Base-by-base conservation (phyloP, 306 rosid species). In the Vicia faba region DNA sequence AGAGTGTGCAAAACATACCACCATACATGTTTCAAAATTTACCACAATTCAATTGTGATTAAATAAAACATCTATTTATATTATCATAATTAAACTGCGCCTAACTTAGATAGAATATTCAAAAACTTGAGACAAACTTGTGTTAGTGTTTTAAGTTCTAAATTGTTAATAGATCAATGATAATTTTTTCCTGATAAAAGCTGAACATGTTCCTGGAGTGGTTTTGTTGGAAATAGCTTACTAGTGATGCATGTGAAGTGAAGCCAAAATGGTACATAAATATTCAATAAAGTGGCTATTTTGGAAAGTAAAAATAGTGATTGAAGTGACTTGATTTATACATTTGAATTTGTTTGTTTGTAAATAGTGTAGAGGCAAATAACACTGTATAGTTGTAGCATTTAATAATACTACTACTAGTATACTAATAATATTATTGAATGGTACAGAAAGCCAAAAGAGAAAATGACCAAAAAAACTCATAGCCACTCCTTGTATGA, bases 401-500 rank as follows among this genome's bases (percentile, higher is more conserved):
- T 31, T 63, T 18, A 72, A 81, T 73, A 44, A 49, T 63, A 74
- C 20, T 29, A 73, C 51, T 63, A 19, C 9, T 61, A 39, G 23
- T 11, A 6, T 8, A 14, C 15, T 3, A 11, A 36, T 9, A 74
- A 8, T 53, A 79, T 65, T 70, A 78, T 68, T 67, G 62, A 65
- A 18, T 55, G 56, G 48, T 56, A 59, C 64, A 76, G 64, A 69
- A 57, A 69, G 58, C 8, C 56, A 68, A 53, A 70, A 18, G 67
- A 18, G 70, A 16, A 76, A 75, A 51, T 66, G 80, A 70, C 51
- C 66, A 70, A 66, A 78, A 67, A 67, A 63, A 48, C 43, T 60
- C 36, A 48, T 63, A 66, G 56, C 61, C 71, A 38, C 68, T 49
- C 64, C 69, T 59, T 70, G 66, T 7, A 72, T 72, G 74, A 73